These are phyloP conservation scores for Septoria petroselini DNA, from an alignment of 2,329 filamentous ascomycete genomes.

Conservation along the genomic window DNA sequence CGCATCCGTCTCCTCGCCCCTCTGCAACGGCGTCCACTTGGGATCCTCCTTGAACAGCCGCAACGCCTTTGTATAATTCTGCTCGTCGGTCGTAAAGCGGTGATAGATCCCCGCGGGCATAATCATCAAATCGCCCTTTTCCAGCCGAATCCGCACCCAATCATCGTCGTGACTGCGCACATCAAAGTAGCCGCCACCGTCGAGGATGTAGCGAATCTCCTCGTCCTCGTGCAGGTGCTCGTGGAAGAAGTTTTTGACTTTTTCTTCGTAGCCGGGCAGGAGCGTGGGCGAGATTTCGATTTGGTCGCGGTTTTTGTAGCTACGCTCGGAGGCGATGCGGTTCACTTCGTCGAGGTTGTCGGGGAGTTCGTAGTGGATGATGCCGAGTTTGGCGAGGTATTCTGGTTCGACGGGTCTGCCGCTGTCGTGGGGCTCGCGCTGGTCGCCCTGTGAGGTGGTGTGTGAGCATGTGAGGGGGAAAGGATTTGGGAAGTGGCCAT, in stretches of 20 bases:
- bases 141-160: constrained; percentile 83
- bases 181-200: constrained; percentile 88
- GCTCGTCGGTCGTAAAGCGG: constrained; percentile 88
- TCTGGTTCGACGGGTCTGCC: constrained; percentile 63
- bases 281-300: constrained; percentile 81
- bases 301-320: constrained; percentile 93
- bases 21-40: constrained; percentile 94
- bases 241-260: constrained; percentile 88
- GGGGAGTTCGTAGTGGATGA: constrained; percentile 70
- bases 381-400: constrained; percentile 71
- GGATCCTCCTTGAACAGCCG: constrained; percentile 96
- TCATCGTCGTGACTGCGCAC: constrained; percentile 77
- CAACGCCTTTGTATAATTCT: constrained; percentile 94
- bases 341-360: constrained; percentile 65
- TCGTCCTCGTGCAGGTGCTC: constrained; percentile 98
- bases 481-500: constrained; percentile 29
- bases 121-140: constrained; percentile 87
- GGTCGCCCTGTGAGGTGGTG: constrained; percentile 69
- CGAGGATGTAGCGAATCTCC: constrained; percentile 92
- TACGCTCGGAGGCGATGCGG: constrained; percentile 66
- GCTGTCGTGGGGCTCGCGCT: constrained; percentile 85
- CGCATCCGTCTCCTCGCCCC: constrained; percentile 69
- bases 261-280: constrained; percentile 86
- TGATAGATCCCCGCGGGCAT: constrained; percentile 95
- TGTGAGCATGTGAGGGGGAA: constrained; percentile 17